Evolutionary conservation across 2,329 filamentous ascomycete species (phyloP), one percentile per base, ranked within the genome.

Genomic region (Epichloe bromicola): DNA sequence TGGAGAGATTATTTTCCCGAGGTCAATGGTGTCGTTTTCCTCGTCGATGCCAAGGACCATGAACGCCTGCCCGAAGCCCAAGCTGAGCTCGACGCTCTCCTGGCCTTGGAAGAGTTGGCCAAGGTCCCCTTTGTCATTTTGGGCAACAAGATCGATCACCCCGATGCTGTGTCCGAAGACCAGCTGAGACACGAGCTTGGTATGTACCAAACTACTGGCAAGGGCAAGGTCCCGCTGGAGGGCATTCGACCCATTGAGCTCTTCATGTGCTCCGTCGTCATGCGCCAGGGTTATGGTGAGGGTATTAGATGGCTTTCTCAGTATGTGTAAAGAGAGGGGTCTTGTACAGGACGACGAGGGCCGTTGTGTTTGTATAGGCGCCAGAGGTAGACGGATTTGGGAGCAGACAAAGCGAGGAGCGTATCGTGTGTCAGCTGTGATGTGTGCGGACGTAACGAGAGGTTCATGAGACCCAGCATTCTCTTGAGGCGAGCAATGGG

Each of bases 131-230:
- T 97, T 70, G 81, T 97, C 55, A 82, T 98, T 61, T 81, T 98
- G 57, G 93, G 93, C 61, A 98, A 98, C 82, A 98, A 98, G 82
- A 98, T 98, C 69, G 93, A 98, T 70, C 90, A 97, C 74, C 90
- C 90, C 50, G 86, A 94, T 60, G 93, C 93, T 56, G 84, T 97
- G 50, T 91, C 86, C 58, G 93, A 98, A 78, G 91, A 97, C 63
- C 88, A 96, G 74, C 79, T 97, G 65, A 82, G 93, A 69, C 85
- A 91, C 67, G 86, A 90, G 68, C 77, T 98, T 53, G 93, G 93
- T 56, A 73, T 98, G 63, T 97, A 94, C 73, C 91, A 97, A 73
- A 95, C 90, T 51, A 95, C 88, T 55, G 90, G 90, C 63, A 95
- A 96, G 80, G 89, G 89, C 70, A 95, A 94, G 78, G 84, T 94